Base-by-base conservation (phyloP, 164 flowering plant species). In the Aristolochia californica region DNA sequence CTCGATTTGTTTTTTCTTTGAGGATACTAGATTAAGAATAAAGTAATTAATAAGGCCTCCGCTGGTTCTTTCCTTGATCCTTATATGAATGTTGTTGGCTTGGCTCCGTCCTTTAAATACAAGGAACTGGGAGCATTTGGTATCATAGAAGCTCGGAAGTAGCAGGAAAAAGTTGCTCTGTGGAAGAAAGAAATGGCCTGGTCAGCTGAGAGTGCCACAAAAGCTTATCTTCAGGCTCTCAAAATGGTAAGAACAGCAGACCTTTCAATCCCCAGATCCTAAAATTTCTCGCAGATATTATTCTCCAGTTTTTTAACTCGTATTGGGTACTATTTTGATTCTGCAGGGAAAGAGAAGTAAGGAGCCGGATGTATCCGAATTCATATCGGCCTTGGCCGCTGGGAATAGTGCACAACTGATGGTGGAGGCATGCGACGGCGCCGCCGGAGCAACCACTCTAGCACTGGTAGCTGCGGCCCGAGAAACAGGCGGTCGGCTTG, bases 201-300 rank as follows among this genome's bases (percentile, higher is more conserved):
- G 97, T 90, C 97, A 68, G 85, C 91, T 69, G 93, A 90, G 66
- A 87, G 85, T 71, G 97, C 97, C 70, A 87, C 91, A 7, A 78
- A 81, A 58, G 97, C 97, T 48, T 90, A 75, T 62, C 88, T 87
- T 66, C 72, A 66, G 59, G 78, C 95, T 66, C 58, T 87, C 66
- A 87, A 76, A 74, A 87, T 83, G 93, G 95, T 85, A 55, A 82
- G 81, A 24, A 59, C 13, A 10, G 7, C 55, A 51, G 25, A 14
- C 22, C 55, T 26, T 20, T 22, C 55, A 11, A 51, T 20, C 43
- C 57, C 25, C 43, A 54, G 30, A 54, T 13, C n/a, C 17, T 26
- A 9, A 17, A 47, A 14, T 17, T 14, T n/a, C 11, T 43, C 28
- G 14, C 5, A 34, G 1, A 20, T 21, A 4, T 5, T 16, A 11